Base-by-base conservation (phyloP, 352 stramenopile species). In the Peronospora tabacina region DNA sequence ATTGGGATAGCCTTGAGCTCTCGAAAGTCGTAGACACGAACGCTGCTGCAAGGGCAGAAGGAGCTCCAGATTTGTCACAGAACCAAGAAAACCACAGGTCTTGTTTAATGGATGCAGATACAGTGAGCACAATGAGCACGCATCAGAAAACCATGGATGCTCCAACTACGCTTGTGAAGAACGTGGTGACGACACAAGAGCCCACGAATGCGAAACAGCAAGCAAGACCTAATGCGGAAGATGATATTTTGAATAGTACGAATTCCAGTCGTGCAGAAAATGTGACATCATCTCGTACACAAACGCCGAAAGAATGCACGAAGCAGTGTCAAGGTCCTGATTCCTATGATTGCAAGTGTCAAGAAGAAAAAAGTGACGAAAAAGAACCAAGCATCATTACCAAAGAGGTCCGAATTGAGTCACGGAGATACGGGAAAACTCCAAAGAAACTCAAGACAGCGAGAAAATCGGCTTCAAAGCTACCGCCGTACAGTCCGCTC, bases 381-480 rank as follows among this genome's bases (percentile, higher is more conserved):
- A 47, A 38, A 29, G 33, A 40, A 24, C 10, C 7, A n/a, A 48
- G 6, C 10, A 15, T 15, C 22, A n/a, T 3, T 22, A 30, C 26
- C 16, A 17, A 58, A 47, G 35, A 51, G n/a, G 5, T 38, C 12
- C 32, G 10, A 1, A 19, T 60, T 34, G 37, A 17, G 12, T 16
- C 44, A 24, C 55, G 46, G 2, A 68, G 60, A 39, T 58, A 65
- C 16, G 50, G 55, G 5, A 68, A 65, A 34, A 62, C 55, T 10
- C 41, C 60, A 1, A 65, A 58, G 44, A 10, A 43, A 9, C n/a
- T 62, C 1, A 65, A 58, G 36, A 50, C 22, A 9, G 12, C 28
- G 13, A 51, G 11, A 44, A 58, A 22, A 35, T 42, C 49, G n/a
- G 7, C 39, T 45, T 19, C 17, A 19, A 40, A 49, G 4, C n/a